Evolutionary conservation across 1,284 basidiomycete genomes (phyloP).

Genomic region (Sanghuangporus weigelae): DNA sequence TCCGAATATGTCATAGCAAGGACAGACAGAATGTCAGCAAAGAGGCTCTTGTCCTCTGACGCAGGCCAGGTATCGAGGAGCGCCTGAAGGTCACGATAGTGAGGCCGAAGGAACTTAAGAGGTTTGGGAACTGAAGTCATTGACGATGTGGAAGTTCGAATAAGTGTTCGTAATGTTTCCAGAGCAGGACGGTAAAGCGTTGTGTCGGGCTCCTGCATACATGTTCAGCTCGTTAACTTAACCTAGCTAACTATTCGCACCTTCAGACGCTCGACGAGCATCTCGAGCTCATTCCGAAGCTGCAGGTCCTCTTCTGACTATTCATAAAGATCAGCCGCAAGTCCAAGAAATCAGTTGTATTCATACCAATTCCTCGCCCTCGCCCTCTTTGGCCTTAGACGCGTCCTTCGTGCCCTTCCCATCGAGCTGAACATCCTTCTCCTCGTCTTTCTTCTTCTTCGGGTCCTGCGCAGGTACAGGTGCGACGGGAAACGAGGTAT

Average conservation of each 20-base stretch:
- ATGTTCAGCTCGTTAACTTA: conserved; percentile 11
- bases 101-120: conserved; percentile 95
- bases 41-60: conserved; percentile 84
- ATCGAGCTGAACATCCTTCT: conserved; percentile 29
- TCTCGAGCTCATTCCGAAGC: conserved; percentile 93
- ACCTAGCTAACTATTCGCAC: conserved; percentile 36
- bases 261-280: conserved; percentile 93
- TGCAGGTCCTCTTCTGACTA: conserved; percentile 95
- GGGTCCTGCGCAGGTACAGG: conserved; percentile 67
- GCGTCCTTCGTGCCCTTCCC: conserved; percentile 40
- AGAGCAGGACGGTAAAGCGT: conserved; percentile 86
- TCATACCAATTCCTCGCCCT: conserved; percentile 81
- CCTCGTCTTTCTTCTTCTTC: conserved; percentile 60
- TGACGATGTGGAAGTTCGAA: conserved; percentile 94
- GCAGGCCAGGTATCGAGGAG: conserved; percentile 78
- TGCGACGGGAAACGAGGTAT: conserved; percentile 13
- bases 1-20: conserved; percentile 99
- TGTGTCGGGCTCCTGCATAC: conserved; percentile 77
- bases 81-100: conserved; percentile 84
- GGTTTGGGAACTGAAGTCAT: conserved; percentile 99
- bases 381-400: conserved; percentile 45
- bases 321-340: neutral
- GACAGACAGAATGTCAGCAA: conserved; percentile 98
- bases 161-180: conserved; percentile 90
- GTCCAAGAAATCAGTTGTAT: neutral